Conservation (phyloP, 1,139 yeast genomes). For the Protomyces arabidopsidicola region DNA sequence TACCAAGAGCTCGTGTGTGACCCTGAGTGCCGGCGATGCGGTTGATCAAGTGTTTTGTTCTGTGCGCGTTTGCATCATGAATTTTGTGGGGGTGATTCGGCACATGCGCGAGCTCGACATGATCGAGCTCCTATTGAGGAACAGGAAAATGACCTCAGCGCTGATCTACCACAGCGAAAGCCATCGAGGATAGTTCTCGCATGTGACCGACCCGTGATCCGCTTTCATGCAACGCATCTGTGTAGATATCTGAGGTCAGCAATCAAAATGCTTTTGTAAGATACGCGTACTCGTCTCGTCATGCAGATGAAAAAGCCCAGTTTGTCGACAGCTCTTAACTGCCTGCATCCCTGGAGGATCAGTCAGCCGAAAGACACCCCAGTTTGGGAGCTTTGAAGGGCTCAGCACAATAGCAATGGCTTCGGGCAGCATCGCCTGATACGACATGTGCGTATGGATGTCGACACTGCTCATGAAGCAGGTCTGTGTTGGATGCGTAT, state of each 20-base stretch:
- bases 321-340: constrained; percentile 47
- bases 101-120: too few relatives aligned
- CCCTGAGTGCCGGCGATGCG: too few relatives aligned
- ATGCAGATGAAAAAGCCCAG: constrained; percentile 53
- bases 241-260: constrained; percentile 3
- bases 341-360: constrained; percentile 58
- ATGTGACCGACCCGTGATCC: constrained; percentile 6
- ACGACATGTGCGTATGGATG: constrained; percentile 58
- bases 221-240: not conserved
- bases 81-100: too few relatives aligned
- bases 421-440: constrained; percentile 64
- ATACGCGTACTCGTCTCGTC: constrained; percentile 31
- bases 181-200: constrained; percentile 8
- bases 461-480: constrained; percentile 60
- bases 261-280: not conserved
- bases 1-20: too few relatives aligned
- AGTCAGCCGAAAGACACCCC: constrained; percentile 55
- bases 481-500: constrained; percentile 63
- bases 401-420: constrained; percentile 61
- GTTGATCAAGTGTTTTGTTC: too few relatives aligned
- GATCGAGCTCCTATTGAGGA: too few relatives aligned
- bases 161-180: constrained; percentile 9
- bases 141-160: not conserved
- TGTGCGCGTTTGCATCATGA: too few relatives aligned
- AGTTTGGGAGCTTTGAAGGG: constrained; percentile 47